phyloP scores from a whole-genome alignment of 495 filamentous ascomycete genomes.

The Jackrogersella minutella region DNA sequence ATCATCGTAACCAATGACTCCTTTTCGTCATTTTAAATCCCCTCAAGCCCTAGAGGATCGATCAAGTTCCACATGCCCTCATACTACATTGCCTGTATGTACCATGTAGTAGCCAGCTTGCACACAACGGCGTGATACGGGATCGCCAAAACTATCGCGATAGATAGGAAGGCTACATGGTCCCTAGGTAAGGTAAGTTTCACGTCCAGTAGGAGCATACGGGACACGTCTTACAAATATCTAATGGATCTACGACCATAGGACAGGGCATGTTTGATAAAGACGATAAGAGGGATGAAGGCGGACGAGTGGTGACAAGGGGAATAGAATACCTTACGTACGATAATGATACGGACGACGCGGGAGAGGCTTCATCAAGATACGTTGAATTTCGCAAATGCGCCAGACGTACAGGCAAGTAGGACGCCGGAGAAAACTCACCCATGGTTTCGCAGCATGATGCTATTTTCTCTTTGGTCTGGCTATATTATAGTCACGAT shows the following conservation, averaged over 20 bases:
- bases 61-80: neutral
- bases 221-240: neutral
- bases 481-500: neutral
- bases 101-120: neutral
- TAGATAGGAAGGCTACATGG: neutral
- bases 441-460: slow-evolving; percentile 5
- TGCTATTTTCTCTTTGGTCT: neutral
- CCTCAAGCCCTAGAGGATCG: neutral
- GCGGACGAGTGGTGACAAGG: slow-evolving; percentile 11
- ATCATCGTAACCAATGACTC: neutral
- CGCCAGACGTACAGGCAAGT: too few relatives aligned
- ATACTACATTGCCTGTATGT: neutral
- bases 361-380: slow-evolving; percentile 2
- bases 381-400: too few relatives aligned
- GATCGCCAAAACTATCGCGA: neutral
- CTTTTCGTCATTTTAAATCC: neutral
- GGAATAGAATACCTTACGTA: neutral
- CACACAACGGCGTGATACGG: neutral
- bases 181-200: slow-evolving; percentile 15
- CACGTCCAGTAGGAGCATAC: neutral
- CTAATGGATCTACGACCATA: neutral
- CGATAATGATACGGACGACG: neutral
- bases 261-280: too few relatives aligned
- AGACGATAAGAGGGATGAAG: neutral
- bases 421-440: slow-evolving; percentile 12